Percentiles rank a stretch among this genome's conserved stretches.
phyloP scores from a whole-genome alignment of 176 grass and related monocot species.

The Raddia distichophylla region DNA sequence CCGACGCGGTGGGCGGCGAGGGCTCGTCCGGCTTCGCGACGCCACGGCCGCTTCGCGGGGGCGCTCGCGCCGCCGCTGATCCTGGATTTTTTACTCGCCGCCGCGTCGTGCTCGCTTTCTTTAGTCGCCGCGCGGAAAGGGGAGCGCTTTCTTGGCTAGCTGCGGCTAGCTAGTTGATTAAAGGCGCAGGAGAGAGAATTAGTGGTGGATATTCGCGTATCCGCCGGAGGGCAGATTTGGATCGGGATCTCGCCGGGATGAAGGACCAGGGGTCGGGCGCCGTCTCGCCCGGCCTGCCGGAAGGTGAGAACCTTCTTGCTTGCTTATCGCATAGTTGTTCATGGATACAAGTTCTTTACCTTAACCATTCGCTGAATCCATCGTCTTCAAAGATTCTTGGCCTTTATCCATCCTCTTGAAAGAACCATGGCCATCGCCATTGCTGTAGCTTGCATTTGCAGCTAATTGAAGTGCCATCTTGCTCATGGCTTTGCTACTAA shows the following conservation, averaged over 20 bases:
- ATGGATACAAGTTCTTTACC: neutral
- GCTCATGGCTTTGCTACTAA: neutral
- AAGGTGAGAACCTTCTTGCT: conserved; percentile 43
- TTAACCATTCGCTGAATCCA: conserved; percentile 18
- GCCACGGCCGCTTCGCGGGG: neutral
- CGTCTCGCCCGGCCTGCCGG: conserved; percentile 44
- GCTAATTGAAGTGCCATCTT: neutral
- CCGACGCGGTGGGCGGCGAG: neutral
- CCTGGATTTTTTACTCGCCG: conserved; percentile 24
- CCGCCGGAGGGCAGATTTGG: conserved; percentile 21
- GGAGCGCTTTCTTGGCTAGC: neutral
- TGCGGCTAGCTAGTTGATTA: neutral
- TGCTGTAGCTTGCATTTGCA: neutral
- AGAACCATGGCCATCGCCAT: neutral
- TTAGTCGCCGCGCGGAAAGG: conserved; percentile 16
- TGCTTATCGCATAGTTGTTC: neutral
- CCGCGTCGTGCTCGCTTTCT: conserved; percentile 31
- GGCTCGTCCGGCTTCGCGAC: neutral
- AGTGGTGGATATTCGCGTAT: conserved; percentile 44
- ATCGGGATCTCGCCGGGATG: conserved; percentile 57
- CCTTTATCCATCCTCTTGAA: neutral
- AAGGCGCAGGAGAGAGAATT: conserved; percentile 7
- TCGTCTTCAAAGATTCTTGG: neutral
- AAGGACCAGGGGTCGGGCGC: conserved; percentile 58
- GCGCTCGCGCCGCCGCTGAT: neutral